A percentile compares a stretch with the other conserved stretches of the same genome.
phyloP scores from a whole-genome alignment of 2,329 filamentous ascomycete species.

The Diaporthe sp. region DNA sequence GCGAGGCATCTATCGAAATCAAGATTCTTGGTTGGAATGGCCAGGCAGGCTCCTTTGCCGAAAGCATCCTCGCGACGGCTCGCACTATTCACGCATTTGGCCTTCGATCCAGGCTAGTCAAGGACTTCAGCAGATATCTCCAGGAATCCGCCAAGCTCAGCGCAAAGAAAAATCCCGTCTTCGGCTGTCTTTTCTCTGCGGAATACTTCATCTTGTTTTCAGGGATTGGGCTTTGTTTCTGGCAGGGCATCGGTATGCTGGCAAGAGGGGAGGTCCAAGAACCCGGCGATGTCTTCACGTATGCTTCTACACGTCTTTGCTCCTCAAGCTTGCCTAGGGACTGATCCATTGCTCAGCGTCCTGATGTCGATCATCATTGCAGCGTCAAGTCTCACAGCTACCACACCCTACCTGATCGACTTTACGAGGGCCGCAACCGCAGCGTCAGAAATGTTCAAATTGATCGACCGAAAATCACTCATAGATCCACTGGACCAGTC shows the following conservation, averaged over 20 bases:
- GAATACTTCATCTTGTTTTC: neutral
- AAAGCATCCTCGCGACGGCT: neutral
- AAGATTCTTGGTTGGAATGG: neutral
- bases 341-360: neutral
- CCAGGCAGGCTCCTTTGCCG: conserved; percentile 3
- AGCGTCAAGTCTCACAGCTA: neutral
- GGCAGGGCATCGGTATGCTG: neutral
- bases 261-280: neutral
- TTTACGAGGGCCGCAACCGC: neutral
- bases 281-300: neutral
- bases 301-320: neutral
- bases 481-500: neutral
- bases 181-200: neutral
- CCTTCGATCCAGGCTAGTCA: neutral
- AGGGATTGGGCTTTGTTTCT: neutral
- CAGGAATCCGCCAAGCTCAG: neutral
- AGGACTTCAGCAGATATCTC: neutral
- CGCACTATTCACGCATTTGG: neutral
- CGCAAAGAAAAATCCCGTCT: neutral
- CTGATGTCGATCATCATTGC: neutral
- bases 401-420: neutral
- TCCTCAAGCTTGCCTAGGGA: neutral
- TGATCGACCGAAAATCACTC: neutral
- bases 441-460: neutral
- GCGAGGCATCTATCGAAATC: neutral